A percentile compares a stretch with the other conserved stretches of the same genome.
phyloP scores from a whole-genome alignment of 768 basidiomycete genomes.

The Phanerochaete carnosa region DNA sequence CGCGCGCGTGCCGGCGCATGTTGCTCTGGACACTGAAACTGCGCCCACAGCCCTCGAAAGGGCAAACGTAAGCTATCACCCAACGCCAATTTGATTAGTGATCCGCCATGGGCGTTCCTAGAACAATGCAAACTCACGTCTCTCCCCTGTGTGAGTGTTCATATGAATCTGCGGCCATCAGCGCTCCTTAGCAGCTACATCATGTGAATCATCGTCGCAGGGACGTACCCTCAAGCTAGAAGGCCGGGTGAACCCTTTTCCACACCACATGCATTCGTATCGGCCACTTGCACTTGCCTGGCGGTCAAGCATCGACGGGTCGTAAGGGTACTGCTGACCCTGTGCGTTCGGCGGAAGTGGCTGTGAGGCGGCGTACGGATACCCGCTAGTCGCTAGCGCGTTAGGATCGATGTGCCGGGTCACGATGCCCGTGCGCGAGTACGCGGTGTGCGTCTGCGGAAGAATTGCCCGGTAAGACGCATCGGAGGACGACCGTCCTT shows the following conservation, averaged over 20 bases:
- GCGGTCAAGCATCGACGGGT: slow-evolving; percentile 18
- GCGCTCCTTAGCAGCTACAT: slow-evolving; percentile 4
- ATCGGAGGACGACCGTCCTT: slow-evolving; percentile 16
- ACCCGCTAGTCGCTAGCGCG: slow-evolving; percentile 22
- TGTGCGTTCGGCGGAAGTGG: slow-evolving; percentile 44
- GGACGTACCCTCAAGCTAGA: slow-evolving; percentile 71
- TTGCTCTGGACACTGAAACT: slow-evolving; percentile 86
- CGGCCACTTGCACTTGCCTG: slow-evolving; percentile 39
- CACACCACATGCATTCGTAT: slow-evolving; percentile 77
- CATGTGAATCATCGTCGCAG: slow-evolving; percentile 3
- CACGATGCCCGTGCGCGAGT: slow-evolving; percentile 9
- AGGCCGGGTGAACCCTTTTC: slow-evolving; percentile 78
- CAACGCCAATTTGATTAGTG: slow-evolving; percentile 12
- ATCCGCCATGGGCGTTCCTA: slow-evolving; percentile 2
- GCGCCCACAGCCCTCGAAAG: slow-evolving; percentile 71
- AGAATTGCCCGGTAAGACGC: slow-evolving; percentile 13
- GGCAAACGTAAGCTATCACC: slow-evolving; percentile 66
- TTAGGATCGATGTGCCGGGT: slow-evolving; percentile 13
- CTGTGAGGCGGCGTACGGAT: slow-evolving; percentile 34
- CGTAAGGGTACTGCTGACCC: slow-evolving; percentile 15
- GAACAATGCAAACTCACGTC: slow-evolving; percentile 50
- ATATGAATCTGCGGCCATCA: slow-evolving; percentile 60
- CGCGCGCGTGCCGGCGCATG: slow-evolving; percentile 83
- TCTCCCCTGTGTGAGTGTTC: slow-evolving; percentile 83
- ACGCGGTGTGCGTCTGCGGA: slow-evolving; percentile 10